Conservation (phyloP, 176 grass and related monocot species). For the Alloteropsis semialata region DNA sequence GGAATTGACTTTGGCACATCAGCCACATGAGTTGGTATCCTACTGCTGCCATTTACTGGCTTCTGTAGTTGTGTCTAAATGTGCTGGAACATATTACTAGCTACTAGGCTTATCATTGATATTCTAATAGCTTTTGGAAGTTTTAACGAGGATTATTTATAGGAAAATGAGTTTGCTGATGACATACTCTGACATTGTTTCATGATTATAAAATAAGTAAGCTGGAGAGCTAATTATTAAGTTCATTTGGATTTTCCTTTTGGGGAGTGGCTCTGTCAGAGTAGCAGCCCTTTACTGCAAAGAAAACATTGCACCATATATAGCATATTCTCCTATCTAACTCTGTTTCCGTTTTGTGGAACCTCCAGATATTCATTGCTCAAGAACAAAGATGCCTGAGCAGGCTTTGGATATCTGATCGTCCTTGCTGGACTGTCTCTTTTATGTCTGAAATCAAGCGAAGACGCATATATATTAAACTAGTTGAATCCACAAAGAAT, state of each 20-base stretch:
- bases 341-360: constrained; percentile 33
- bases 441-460: constrained; percentile 72
- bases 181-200: background rate
- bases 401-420: constrained; percentile 74
- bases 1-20: background rate
- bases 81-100: background rate
- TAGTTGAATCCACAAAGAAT: constrained; percentile 64
- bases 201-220: background rate
- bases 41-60: background rate
- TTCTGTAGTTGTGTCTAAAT: background rate
- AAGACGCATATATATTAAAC: constrained; percentile 64
- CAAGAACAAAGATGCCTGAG: constrained; percentile 87
- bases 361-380: constrained; percentile 73
- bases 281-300: constrained; percentile 1
- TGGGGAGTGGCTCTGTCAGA: background rate
- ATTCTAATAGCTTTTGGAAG: constrained; percentile 21
- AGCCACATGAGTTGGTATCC: background rate
- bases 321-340: constrained; percentile 13
- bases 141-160: background rate
- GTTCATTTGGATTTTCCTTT: constrained; percentile 13
- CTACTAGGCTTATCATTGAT: background rate
- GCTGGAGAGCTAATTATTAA: background rate
- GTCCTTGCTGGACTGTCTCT: constrained; percentile 56
- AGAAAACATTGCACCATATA: background rate
- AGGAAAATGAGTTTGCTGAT: constrained; percentile 23